A percentile compares a stretch with the other conserved stretches of the same genome.
These are phyloP conservation scores for Pseudonitzschia pungens DNA, from an alignment of 108 stramenopile genomes.

Conservation along the genomic window DNA sequence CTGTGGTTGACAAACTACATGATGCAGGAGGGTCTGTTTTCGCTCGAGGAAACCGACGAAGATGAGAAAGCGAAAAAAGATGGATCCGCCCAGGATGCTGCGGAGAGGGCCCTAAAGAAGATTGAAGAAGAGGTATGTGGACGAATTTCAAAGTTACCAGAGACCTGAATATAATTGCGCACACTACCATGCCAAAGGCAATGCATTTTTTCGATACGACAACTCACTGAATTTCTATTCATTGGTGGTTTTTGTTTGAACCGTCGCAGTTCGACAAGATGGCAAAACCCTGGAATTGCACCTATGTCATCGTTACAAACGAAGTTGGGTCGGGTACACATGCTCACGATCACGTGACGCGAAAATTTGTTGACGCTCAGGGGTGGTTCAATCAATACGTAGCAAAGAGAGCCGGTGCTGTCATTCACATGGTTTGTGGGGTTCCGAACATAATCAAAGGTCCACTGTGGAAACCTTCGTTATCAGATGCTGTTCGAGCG, in stretches of 20 bases:
- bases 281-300: slow-evolving; percentile 44
- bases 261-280: slow-evolving; percentile 37
- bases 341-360: slow-evolving; percentile 25
- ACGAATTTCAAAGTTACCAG: neutral
- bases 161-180: neutral
- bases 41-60: slow-evolving; percentile 13
- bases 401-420: slow-evolving; percentile 31
- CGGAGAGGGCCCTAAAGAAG: slow-evolving; percentile 3
- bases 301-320: slow-evolving; percentile 58
- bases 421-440: slow-evolving; percentile 56
- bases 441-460: slow-evolving; percentile 40
- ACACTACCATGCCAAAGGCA: too few species aligned
- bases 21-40: slow-evolving; percentile 43
- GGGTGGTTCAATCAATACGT: slow-evolving; percentile 62
- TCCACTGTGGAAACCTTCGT: neutral
- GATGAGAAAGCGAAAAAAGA: slow-evolving; percentile 13
- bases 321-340: slow-evolving; percentile 58
- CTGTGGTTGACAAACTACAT: slow-evolving; percentile 63
- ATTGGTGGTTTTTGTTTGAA: too few species aligned
- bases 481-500: slow-evolving; percentile 1
- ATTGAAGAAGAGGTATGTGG: slow-evolving; percentile 12
- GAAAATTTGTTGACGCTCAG: slow-evolving; percentile 55
- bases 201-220: too few species aligned
- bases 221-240: too few species aligned
- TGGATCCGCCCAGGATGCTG: slow-evolving; percentile 1